A percentile compares a stretch with the other conserved stretches of the same genome.
Conservation (phyloP, 495 filamentous ascomycete species). For the Schizothecium vesticola region DNA sequence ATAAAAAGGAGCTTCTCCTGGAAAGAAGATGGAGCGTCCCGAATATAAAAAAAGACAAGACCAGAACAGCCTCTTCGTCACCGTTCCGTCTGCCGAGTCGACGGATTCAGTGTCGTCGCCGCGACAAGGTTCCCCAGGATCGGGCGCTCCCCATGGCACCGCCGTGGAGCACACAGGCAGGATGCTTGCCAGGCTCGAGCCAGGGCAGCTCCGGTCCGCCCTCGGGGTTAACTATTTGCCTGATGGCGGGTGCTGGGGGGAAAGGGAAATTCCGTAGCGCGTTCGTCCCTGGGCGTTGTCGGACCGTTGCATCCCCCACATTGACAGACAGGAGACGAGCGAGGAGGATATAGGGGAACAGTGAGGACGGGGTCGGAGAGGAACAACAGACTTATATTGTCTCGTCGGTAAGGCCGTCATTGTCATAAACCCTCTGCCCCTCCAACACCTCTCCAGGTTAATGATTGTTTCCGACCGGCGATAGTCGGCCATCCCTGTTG, state of each 20-base stretch:
- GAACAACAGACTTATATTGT: not conserved
- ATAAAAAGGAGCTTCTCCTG: not conserved
- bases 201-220: not conserved
- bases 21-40: not conserved
- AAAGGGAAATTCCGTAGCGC: not conserved
- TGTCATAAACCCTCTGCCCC: not conserved
- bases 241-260: not conserved
- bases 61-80: not conserved
- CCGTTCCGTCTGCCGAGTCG: not conserved
- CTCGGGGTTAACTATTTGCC: not conserved
- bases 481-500: slow-evolving; percentile 15
- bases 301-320: not conserved
- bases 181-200: not conserved
- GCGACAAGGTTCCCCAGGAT: not conserved
- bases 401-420: not conserved
- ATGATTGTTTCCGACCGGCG: slow-evolving; percentile 8
- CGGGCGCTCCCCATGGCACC: not conserved
- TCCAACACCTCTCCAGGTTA: not conserved
- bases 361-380: not conserved
- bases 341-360: not conserved
- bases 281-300: not conserved
- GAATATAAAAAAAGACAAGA: not conserved
- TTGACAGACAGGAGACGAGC: not conserved
- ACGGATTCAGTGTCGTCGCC: not conserved
- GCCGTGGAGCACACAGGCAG: not conserved